Evolutionary conservation across 139 green algal genomes (phyloP).

Genomic region (Mychonastes homosphaera): DNA sequence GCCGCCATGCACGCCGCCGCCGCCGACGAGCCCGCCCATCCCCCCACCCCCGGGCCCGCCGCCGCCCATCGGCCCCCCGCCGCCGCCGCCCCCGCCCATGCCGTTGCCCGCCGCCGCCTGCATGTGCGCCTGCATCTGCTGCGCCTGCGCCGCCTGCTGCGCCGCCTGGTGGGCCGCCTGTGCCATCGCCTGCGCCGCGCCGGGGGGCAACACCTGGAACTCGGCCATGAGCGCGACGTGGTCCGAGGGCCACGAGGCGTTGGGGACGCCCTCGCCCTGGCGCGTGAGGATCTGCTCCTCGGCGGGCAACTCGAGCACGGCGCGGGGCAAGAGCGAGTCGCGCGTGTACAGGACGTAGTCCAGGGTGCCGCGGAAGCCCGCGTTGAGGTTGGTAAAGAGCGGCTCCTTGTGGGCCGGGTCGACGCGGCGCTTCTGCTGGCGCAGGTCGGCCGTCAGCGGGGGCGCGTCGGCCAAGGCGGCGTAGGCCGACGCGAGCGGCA

Average conservation of each 20-base stretch:
- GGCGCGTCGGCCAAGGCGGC: conserved; percentile 17
- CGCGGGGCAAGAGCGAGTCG: conserved; percentile 58
- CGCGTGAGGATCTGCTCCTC: conserved; percentile 48
- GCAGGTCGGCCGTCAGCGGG: conserved; percentile 20
- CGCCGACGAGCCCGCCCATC: no score
- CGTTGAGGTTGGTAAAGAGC: conserved; percentile 77
- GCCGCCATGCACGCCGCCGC: no score
- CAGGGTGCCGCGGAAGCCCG: conserved; percentile 86
- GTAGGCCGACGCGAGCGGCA: conserved; percentile 37
- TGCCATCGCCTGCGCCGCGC: not conserved
- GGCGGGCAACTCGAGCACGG: conserved; percentile 79
- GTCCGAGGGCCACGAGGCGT: conserved; percentile 75
- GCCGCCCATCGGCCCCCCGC: no score
- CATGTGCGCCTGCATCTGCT: not conserved
- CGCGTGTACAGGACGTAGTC: conserved; percentile 94
- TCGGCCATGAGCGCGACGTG: conserved; percentile 86
- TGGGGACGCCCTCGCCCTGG: conserved; percentile 62
- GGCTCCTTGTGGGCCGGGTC: conserved; percentile 48
- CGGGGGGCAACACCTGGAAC: conserved; percentile 54
- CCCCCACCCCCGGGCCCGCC: no score
- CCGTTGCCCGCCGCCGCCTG: not conserved
- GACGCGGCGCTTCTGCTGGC: conserved; percentile 49
- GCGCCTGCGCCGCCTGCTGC: not conserved
- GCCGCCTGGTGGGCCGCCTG: not conserved
- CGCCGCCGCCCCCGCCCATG: no score